These are phyloP conservation scores for Colletotrichum karsti DNA, from an alignment of 2,329 filamentous ascomycete genomes.

Conservation along the genomic window DNA sequence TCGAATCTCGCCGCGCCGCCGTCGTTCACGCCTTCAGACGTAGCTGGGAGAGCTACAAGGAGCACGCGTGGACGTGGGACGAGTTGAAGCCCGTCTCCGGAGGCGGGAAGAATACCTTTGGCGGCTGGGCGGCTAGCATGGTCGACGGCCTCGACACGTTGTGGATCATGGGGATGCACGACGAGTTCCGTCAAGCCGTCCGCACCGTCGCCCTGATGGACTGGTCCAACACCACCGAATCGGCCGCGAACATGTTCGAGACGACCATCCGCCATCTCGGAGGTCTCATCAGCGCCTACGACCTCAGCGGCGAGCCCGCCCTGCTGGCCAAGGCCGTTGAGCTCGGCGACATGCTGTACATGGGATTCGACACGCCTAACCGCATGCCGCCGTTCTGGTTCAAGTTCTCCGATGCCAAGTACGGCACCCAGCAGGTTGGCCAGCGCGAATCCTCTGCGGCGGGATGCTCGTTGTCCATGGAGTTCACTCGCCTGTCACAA, in stretches of 20 bases:
- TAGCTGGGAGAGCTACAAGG: conserved; percentile 61
- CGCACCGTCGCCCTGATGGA: conserved; percentile 60
- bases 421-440: conserved; percentile 46
- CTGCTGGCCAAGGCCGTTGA: conserved; percentile 61
- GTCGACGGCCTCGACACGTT: conserved; percentile 68
- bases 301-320: conserved; percentile 54
- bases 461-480: conserved; percentile 74
- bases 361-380: conserved; percentile 63
- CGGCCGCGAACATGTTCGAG: conserved; percentile 67
- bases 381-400: conserved; percentile 57
- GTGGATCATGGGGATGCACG: conserved; percentile 65
- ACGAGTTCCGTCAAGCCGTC: conserved; percentile 64
- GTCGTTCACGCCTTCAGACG: conserved; percentile 50
- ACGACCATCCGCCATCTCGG: conserved; percentile 67
- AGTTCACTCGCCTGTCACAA: conserved; percentile 80
- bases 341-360: conserved; percentile 62
- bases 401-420: conserved; percentile 50
- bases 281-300: conserved; percentile 60
- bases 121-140: conserved; percentile 66
- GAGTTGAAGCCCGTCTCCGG: conserved; percentile 61
- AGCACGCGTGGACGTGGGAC: conserved; percentile 64
- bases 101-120: conserved; percentile 55
- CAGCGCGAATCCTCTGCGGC: conserved; percentile 51
- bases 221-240: conserved; percentile 56
- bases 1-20: conserved; percentile 44